phyloP scores from a whole-genome alignment of 208 protist species.

The Crithidia sp. region DNA sequence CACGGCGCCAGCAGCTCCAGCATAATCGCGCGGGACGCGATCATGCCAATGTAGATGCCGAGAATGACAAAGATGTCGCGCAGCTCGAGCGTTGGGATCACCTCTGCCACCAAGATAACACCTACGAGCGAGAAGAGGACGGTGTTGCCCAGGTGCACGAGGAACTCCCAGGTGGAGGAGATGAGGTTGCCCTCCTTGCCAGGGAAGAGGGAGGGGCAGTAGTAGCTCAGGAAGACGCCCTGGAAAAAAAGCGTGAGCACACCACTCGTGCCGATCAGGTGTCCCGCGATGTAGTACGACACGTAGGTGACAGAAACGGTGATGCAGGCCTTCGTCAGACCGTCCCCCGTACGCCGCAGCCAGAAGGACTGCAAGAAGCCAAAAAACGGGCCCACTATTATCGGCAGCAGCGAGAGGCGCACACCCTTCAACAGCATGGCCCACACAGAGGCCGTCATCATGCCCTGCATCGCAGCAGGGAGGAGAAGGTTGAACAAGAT shows the following conservation, averaged over 20 bases:
- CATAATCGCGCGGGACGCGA: slow-evolving; percentile 67
- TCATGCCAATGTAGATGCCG: slow-evolving; percentile 69
- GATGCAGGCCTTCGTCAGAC: slow-evolving; percentile 71
- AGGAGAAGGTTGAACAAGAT: slow-evolving; percentile 85
- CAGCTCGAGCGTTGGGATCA: slow-evolving; percentile 52
- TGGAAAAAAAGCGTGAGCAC: slow-evolving; percentile 88
- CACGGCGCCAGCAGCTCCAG: slow-evolving; percentile 69
- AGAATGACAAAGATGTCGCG: slow-evolving; percentile 66
- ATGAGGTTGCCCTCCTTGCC: slow-evolving; percentile 76
- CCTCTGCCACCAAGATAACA: slow-evolving; percentile 80
- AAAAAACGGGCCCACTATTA: slow-evolving; percentile 69
- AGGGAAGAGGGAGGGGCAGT: slow-evolving; percentile 78
- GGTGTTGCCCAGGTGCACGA: slow-evolving; percentile 88
- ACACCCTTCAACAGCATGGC: slow-evolving; percentile 53
- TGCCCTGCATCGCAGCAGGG: slow-evolving; percentile 50
- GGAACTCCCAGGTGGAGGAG: slow-evolving; percentile 84
- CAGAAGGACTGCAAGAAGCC: slow-evolving; percentile 75
- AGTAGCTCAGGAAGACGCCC: slow-evolving; percentile 80
- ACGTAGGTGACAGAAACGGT: slow-evolving; percentile 87
- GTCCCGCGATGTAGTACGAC: slow-evolving; percentile 80
- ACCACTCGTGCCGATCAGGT: slow-evolving; percentile 73
- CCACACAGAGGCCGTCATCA: slow-evolving; percentile 33
- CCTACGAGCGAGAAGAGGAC: slow-evolving; percentile 89
- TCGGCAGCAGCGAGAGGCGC: slow-evolving; percentile 56
- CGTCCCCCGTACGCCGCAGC: slow-evolving; percentile 54